Evolutionary conservation across 805 yeast species (phyloP).

Genomic region (Brettanomyces sp.): DNA sequence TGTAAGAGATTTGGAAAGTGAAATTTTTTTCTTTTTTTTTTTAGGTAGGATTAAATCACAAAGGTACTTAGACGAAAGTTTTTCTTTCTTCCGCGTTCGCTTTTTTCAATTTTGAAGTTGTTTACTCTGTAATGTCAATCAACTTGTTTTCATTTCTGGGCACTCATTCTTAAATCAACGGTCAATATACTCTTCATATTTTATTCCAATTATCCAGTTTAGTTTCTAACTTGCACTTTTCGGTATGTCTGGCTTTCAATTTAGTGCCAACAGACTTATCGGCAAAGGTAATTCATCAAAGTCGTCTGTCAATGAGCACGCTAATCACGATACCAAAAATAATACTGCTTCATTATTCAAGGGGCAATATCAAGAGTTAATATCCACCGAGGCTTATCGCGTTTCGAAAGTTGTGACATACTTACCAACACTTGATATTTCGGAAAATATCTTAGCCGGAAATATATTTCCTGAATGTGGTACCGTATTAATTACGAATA

Average conservation of each 20-base stretch:
- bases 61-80: no score
- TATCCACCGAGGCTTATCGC: neutral
- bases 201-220: no score
- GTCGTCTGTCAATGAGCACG: neutral
- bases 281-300: neutral
- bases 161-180: no score
- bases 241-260: slow-evolving; percentile 10
- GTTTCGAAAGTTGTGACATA: neutral
- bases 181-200: no score
- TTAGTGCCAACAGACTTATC: slow-evolving; percentile 11
- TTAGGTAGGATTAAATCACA: no score
- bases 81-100: no score
- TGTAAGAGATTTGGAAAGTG: no score
- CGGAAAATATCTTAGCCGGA: slow-evolving; percentile 12
- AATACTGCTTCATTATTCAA: neutral
- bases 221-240: neutral
- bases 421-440: slow-evolving; percentile 34
- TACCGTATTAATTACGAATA: slow-evolving; percentile 30
- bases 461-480: slow-evolving; percentile 14
- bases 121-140: no score
- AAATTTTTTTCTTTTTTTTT: neutral
- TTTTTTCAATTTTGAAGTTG: no score
- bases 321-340: neutral
- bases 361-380: neutral
- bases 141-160: no score